phyloP scores from a whole-genome alignment of 2,329 filamentous ascomycete genomes.

The Arthroderma sp. region DNA sequence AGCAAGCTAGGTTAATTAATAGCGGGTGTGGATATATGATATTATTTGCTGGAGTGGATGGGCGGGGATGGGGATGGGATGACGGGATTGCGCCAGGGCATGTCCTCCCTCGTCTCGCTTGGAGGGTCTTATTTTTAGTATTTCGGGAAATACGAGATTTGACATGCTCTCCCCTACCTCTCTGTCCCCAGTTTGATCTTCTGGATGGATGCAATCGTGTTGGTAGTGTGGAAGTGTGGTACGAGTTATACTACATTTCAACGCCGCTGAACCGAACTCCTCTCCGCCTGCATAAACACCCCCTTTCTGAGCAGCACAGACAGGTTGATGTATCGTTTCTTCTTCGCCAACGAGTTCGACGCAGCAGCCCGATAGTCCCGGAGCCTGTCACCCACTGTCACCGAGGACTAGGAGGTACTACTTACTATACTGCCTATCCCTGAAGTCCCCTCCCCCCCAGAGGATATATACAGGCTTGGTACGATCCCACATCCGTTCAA shows the following conservation, averaged over 20 bases:
- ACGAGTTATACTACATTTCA: conserved; percentile 3
- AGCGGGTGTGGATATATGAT: neutral
- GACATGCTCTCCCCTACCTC: conserved; percentile 1
- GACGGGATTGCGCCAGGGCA: neutral
- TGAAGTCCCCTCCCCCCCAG: neutral
- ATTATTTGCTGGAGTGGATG: neutral
- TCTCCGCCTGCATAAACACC: neutral
- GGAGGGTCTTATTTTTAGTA: conserved; percentile 2
- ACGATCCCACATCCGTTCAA: neutral
- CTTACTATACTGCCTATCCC: neutral
- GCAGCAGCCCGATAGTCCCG: conserved; percentile 4
- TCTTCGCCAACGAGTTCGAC: neutral
- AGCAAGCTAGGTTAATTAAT: conserved; percentile 3
- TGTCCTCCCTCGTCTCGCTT: neutral
- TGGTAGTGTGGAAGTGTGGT: neutral
- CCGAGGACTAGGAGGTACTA: neutral
- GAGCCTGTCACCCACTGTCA: neutral
- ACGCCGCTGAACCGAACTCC: neutral
- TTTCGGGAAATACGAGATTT: conserved; percentile 3
- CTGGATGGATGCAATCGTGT: neutral
- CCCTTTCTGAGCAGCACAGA: too few species aligned
- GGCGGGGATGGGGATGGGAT: neutral
- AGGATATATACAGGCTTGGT: neutral
- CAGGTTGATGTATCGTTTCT: neutral
- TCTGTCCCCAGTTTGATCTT: neutral